Evolutionary conservation across 768 basidiomycete species (phyloP), one percentile per base, ranked within the genome.

Genomic region (Psilocybe sp.): DNA sequence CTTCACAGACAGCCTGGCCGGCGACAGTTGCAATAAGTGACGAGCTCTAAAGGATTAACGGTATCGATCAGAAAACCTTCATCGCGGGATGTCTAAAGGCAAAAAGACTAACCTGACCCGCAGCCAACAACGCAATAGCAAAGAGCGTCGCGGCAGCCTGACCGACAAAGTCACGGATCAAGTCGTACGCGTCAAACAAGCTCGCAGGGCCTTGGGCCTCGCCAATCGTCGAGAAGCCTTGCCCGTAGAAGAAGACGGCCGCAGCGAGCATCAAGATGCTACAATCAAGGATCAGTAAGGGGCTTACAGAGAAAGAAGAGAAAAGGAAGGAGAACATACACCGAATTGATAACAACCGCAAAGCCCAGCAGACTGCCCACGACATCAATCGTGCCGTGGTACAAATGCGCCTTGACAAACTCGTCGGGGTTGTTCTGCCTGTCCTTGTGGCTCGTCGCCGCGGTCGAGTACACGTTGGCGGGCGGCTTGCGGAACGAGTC

Each of bases 1-100:
- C 93, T 67, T 97, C 93, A 0, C 84, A 85, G 35, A 98, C 86
- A 16, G 90, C 86, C 67, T 97, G 94, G 0, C 93, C 93, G 1
- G 91, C 87, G 11, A 96, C 78, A 0, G 92, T 97, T 9, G 91
- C 93, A 3, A 96, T 87, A 44, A 97, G 79, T 7, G 87, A 89
- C 0, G 95, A 89, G 55, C 89, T 89, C 75, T 80, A 44, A 14
- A 23, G 16, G 38, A 38, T 34, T 19, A 15, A n/a, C n/a, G n/a
- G n/a, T n/a, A n/a, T n/a, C n/a, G n/a, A n/a, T n/a, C n/a, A n/a
- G n/a, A n/a, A n/a, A 31, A 48, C 28, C 46, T n/a, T 36, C 11
- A 44, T 4, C 8, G 13, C 39, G 43, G 12, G 14, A 47, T n/a
- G n/a, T n/a, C n/a, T n/a, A 14, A 49, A 44, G 15, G 4, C 39